A percentile compares a stretch with the other conserved stretches of the same genome.
phyloP scores from a whole-genome alignment of 495 filamentous ascomycete species.

The Hypoxylon subgilvum region DNA sequence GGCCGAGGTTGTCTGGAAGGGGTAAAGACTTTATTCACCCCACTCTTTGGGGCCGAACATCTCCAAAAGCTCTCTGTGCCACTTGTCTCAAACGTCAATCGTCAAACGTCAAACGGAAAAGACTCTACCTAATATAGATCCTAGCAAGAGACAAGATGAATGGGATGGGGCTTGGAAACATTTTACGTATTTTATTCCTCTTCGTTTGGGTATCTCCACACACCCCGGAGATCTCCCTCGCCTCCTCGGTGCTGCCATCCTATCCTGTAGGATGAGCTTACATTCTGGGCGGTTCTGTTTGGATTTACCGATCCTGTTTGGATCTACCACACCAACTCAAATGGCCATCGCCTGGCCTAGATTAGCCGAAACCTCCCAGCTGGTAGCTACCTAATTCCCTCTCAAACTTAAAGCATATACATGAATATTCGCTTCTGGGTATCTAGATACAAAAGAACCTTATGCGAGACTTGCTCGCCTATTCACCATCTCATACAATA shows the following conservation, averaged over 20 bases:
- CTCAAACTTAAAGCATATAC: constrained; percentile 5
- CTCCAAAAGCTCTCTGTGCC: background rate
- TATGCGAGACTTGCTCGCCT: constrained; percentile 6
- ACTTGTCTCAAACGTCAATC: too few species aligned
- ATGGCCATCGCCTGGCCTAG: background rate
- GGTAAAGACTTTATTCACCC: constrained; percentile 13
- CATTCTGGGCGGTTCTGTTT: background rate
- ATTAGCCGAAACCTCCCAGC: constrained; percentile 1
- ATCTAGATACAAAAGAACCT: constrained; percentile 22
- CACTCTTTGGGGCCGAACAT: background rate
- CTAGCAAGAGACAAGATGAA: too few species aligned
- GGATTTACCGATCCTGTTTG: constrained; percentile 1
- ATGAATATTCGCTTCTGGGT: constrained; percentile 11
- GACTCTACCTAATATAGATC: too few species aligned
- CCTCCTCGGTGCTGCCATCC: constrained; percentile 8
- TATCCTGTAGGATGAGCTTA: constrained; percentile 22
- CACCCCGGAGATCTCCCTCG: too few species aligned
- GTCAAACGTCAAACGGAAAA: too few species aligned
- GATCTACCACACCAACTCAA: background rate
- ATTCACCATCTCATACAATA: background rate
- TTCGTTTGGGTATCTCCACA: background rate
- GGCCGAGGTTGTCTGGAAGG: constrained; percentile 27
- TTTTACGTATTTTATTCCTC: background rate
- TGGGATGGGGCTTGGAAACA: background rate
- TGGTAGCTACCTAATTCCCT: background rate